Evolutionary conservation across 2,329 filamentous ascomycete genomes (phyloP).

Genomic region (Boeremia lycopersici): DNA sequence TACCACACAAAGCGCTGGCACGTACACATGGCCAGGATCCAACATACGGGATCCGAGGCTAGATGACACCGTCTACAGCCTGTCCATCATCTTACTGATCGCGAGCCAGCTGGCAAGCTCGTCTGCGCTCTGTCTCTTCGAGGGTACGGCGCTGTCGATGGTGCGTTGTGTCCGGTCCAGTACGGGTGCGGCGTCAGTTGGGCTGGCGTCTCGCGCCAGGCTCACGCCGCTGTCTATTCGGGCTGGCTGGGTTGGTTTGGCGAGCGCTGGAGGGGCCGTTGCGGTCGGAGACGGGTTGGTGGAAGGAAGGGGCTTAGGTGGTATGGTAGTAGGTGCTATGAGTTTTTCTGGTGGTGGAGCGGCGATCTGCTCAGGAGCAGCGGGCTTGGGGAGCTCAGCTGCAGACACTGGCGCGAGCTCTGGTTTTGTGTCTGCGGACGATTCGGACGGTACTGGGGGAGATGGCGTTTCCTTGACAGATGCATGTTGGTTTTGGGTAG

Average conservation of each 20-base stretch:
- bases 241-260: not conserved
- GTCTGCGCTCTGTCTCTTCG: slow-evolving; percentile 8
- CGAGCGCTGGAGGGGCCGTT: not conserved
- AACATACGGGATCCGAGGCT: not conserved
- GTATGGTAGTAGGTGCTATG: not conserved
- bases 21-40: too few relatives aligned
- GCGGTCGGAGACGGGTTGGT: not conserved
- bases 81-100: slow-evolving; percentile 11
- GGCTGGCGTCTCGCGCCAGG: not conserved
- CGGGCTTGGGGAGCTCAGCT: too few relatives aligned
- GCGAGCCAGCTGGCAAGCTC: slow-evolving; percentile 13
- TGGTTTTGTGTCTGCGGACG: too few relatives aligned
- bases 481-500: too few relatives aligned
- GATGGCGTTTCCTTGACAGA: too few relatives aligned
- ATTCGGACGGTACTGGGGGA: too few relatives aligned
- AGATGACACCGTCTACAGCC: not conserved
- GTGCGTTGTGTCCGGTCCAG: not conserved
- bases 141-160: not conserved
- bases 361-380: not conserved
- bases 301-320: not conserved
- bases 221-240: slow-evolving; percentile 7
- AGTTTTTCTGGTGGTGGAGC: not conserved
- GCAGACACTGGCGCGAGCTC: too few relatives aligned
- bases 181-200: not conserved
- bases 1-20: too few relatives aligned